Conservation (phyloP, 2,329 filamentous ascomycete genomes). For the Anthostomella pinea region DNA sequence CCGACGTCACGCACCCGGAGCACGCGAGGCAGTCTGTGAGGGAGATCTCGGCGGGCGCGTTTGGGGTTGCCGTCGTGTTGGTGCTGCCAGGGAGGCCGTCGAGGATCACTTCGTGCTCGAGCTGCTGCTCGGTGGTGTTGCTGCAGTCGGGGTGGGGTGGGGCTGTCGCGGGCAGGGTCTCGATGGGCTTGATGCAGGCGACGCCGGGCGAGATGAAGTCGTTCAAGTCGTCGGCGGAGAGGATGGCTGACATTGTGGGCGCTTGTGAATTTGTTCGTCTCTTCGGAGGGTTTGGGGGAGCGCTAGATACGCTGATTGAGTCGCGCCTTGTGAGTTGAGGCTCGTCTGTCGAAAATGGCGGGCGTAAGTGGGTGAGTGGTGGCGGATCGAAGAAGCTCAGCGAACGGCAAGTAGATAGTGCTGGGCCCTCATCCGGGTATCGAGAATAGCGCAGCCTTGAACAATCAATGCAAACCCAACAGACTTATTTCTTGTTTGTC, state of each 20-base stretch:
- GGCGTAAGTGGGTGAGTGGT: background rate
- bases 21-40: conserved; percentile 96
- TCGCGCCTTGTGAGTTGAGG: too few species aligned
- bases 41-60: conserved; percentile 83
- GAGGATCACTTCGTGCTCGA: conserved; percentile 83
- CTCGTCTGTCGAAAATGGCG: conserved; percentile 1
- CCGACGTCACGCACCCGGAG: conserved; percentile 95
- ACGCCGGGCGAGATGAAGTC: conserved; percentile 98
- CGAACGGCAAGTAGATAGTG: too few species aligned
- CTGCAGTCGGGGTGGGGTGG: conserved; percentile 32
- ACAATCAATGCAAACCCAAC: too few species aligned
- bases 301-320: too few species aligned
- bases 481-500: too few species aligned
- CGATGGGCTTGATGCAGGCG: conserved; percentile 96
- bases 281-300: too few species aligned
- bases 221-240: conserved; percentile 94
- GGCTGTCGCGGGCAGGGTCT: conserved; percentile 74
- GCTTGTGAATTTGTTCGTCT: too few species aligned
- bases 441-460: too few species aligned
- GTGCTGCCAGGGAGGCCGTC: too few species aligned
- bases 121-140: conserved; percentile 23
- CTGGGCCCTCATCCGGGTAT: too few species aligned
- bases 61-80: too few species aligned
- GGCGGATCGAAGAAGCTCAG: background rate
- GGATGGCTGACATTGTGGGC: conserved; percentile 84